phyloP scores from a whole-genome alignment of 106 monocot species.

The Chionographis japonica region DNA sequence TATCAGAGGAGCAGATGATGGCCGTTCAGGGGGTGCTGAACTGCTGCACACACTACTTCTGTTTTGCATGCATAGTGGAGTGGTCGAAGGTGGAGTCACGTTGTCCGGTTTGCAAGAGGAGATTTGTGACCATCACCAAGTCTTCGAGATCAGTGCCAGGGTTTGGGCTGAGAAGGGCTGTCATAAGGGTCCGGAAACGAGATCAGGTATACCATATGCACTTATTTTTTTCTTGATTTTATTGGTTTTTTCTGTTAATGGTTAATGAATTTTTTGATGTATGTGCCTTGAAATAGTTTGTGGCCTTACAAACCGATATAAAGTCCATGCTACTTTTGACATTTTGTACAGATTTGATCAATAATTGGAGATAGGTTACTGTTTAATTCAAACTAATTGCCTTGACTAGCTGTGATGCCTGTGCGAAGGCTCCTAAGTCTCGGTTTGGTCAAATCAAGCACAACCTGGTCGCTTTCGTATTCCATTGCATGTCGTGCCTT shows the following conservation, averaged over 20 bases:
- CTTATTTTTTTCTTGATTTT: background rate
- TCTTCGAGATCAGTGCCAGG: slow-evolving; percentile 29
- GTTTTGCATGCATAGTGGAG: slow-evolving; percentile 81
- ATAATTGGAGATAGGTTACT: too few relatives aligned
- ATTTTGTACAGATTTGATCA: too few relatives aligned
- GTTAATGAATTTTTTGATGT: background rate
- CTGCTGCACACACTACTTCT: slow-evolving; percentile 76
- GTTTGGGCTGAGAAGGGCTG: slow-evolving; percentile 31
- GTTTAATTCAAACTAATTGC: too few relatives aligned
- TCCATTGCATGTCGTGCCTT: too few relatives aligned
- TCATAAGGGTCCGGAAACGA: slow-evolving; percentile 68
- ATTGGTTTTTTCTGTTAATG: background rate
- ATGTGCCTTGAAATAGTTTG: background rate
- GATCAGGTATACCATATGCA: slow-evolving; percentile 60
- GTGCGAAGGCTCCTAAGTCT: too few relatives aligned
- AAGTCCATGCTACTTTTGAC: too few relatives aligned
- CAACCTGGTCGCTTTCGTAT: too few relatives aligned
- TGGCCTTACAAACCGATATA: too few relatives aligned
- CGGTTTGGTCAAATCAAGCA: too few relatives aligned
- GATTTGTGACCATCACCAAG: slow-evolving; percentile 67
- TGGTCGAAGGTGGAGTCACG: slow-evolving; percentile 89
- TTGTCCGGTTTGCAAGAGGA: slow-evolving; percentile 77
- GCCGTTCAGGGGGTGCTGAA: slow-evolving; percentile 58
- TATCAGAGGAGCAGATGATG: slow-evolving; percentile 66
- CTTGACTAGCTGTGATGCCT: too few relatives aligned